These are phyloP conservation scores for Diaporthe velutina DNA, from an alignment of 2,329 filamentous ascomycete genomes.

Conservation along the genomic window DNA sequence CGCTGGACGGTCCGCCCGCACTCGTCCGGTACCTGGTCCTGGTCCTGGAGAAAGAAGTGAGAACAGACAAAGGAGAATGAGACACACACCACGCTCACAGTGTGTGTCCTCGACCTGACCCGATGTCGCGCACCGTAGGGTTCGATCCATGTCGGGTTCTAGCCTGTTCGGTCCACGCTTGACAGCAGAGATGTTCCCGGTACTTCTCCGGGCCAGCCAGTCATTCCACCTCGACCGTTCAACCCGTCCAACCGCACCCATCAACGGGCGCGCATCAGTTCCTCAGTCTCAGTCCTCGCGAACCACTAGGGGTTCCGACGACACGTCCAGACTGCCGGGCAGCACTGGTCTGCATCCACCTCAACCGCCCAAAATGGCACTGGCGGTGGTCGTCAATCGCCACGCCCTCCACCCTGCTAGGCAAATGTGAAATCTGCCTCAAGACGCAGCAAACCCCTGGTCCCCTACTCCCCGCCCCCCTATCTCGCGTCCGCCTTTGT, in stretches of 20 bases:
- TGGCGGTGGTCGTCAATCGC: conserved; percentile 15
- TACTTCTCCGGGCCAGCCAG: conserved; percentile 27
- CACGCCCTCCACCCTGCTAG: not conserved
- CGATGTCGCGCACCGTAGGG: conserved; percentile 2
- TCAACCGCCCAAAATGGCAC: conserved; percentile 18
- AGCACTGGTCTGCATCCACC: conserved; percentile 8
- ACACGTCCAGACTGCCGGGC: conserved; percentile 14
- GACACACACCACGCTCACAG: conserved; percentile 11
- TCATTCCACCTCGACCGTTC: conserved; percentile 23
- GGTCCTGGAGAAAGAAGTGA: conserved; percentile 15
- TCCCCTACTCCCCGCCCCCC: conserved; percentile 7
- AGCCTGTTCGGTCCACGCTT: conserved; percentile 27
- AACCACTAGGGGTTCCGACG: conserved; percentile 2
- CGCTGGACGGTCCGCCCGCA: conserved; percentile 18
- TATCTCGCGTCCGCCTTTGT: conserved; percentile 26
- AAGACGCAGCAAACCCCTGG: not conserved
- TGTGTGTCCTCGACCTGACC: conserved; percentile 9
- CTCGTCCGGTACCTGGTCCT: conserved; percentile 16
- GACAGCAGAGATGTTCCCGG: conserved; percentile 26
- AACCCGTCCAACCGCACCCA: conserved; percentile 29
- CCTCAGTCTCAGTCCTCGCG: not conserved
- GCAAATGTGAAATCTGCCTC: conserved; percentile 16
- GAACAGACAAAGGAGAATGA: conserved; percentile 30
- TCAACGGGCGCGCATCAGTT: conserved; percentile 20
- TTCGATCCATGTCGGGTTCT: conserved; percentile 16